Percentiles rank a stretch among this genome's conserved stretches.
Evolutionary conservation across 2,329 filamentous ascomycete species (phyloP).

Genomic region (Ophiostoma fasciatum): DNA sequence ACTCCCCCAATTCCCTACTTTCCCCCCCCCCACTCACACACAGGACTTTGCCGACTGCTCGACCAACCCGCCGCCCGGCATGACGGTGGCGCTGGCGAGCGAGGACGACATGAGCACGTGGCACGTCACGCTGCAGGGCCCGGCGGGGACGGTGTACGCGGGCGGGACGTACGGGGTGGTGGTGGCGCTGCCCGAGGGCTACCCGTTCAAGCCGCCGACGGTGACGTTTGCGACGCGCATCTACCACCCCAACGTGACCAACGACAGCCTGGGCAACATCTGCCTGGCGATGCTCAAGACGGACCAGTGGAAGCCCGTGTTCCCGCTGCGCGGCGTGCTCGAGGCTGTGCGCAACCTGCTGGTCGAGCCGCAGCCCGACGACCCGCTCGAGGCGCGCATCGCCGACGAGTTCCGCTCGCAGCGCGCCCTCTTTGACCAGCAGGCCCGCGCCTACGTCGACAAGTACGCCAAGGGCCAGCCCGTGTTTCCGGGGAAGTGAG

Average conservation of each 20-base stretch:
- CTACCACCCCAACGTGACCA: slow-evolving; percentile 90
- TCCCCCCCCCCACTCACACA: background rate
- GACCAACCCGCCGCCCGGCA: slow-evolving; percentile 29
- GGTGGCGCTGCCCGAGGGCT: slow-evolving; percentile 60
- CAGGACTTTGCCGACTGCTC: slow-evolving; percentile 41
- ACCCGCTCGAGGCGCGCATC: slow-evolving; percentile 75
- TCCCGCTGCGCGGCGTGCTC: slow-evolving; percentile 60
- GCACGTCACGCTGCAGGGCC: slow-evolving; percentile 33
- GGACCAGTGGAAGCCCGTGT: slow-evolving; percentile 85
- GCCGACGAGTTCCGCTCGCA: slow-evolving; percentile 70
- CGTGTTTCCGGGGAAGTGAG: too few species aligned
- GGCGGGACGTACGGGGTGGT: slow-evolving; percentile 62
- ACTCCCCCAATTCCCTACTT: background rate
- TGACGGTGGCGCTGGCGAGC: slow-evolving; percentile 29
- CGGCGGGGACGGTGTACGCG: slow-evolving; percentile 31
- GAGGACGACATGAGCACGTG: slow-evolving; percentile 36
- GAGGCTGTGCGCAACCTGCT: slow-evolving; percentile 62
- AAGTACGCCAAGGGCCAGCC: slow-evolving; percentile 46
- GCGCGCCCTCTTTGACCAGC: slow-evolving; percentile 55
- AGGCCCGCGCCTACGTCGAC: slow-evolving; percentile 56
- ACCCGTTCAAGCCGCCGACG: slow-evolving; percentile 78
- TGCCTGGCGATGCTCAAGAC: slow-evolving; percentile 71
- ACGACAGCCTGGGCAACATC: slow-evolving; percentile 73
- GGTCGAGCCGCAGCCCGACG: slow-evolving; percentile 70
- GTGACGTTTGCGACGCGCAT: slow-evolving; percentile 77